A percentile compares a stretch with the other conserved stretches of the same genome.
Conservation (phyloP, 225 moss, liverwort and hornwort species). For the Polytrichum commune region DNA sequence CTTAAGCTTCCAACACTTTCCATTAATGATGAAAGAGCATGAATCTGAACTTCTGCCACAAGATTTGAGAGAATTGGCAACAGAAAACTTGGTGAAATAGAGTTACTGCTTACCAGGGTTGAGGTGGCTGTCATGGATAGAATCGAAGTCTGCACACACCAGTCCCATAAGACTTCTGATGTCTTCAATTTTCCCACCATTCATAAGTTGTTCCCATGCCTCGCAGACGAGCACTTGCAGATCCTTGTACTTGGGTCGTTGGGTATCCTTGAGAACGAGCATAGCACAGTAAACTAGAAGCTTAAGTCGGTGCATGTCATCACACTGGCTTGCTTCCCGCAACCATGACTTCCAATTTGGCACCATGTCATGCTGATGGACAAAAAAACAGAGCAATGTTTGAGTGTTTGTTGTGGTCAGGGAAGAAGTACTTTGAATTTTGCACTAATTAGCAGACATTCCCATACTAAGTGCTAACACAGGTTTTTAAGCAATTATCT, state of each 20-base stretch:
- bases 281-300: conserved; percentile 37
- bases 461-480: too few species aligned
- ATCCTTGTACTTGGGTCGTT: conserved; percentile 37
- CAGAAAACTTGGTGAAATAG: background rate
- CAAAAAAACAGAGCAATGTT: too few species aligned
- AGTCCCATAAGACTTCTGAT: conserved; percentile 30
- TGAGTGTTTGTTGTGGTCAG: too few species aligned
- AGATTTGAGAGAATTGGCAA: background rate
- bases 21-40: background rate
- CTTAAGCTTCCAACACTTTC: background rate
- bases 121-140: background rate
- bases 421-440: too few species aligned
- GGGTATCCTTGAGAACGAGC: conserved; percentile 39
- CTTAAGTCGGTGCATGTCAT: conserved; percentile 28
- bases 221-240: conserved; percentile 47
- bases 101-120: background rate
- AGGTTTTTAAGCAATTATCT: too few species aligned
- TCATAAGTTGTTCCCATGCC: conserved; percentile 31
- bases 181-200: conserved; percentile 30
- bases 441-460: too few species aligned
- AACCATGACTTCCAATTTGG: conserved; percentile 48
- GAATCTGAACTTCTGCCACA: background rate
- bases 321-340: conserved; percentile 40
- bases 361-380: conserved; percentile 33
- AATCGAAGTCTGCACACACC: conserved; percentile 31